Conservation (phyloP, 768 basidiomycete species). For the Tricholomella constricta region DNA sequence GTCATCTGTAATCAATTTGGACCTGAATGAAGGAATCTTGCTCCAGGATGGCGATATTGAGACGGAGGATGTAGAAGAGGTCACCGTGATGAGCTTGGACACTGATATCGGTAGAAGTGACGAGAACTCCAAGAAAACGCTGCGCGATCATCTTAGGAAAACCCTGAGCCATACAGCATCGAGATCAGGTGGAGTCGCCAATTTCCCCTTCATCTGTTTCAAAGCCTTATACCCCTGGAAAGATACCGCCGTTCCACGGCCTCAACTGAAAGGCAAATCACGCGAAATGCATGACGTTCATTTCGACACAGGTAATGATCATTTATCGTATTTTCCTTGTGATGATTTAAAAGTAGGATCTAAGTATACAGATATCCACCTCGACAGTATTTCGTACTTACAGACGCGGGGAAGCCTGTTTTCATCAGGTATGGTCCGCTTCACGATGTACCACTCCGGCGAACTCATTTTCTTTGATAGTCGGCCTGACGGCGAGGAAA, state of each 20-base stretch:
- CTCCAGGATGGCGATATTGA: constrained; percentile 72
- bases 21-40: constrained; percentile 67
- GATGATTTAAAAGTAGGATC: constrained; percentile 14
- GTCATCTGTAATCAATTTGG: constrained; percentile 70
- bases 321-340: not conserved
- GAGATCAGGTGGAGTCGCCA: constrained; percentile 42
- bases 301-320: constrained; percentile 39
- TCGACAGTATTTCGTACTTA: constrained; percentile 89
- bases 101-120: constrained; percentile 42
- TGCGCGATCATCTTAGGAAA: constrained; percentile 72
- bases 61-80: constrained; percentile 54
- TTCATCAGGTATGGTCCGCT: constrained; percentile 68
- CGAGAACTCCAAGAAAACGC: constrained; percentile 61
- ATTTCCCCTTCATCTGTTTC: not conserved
- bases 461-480: constrained; percentile 27
- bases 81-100: constrained; percentile 43
- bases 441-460: not conserved
- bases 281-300: constrained; percentile 40
- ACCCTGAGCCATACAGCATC: constrained; percentile 59
- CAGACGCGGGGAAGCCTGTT: constrained; percentile 97
- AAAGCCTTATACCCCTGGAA: constrained; percentile 5
- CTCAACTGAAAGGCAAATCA: constrained; percentile 32
- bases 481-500: constrained; percentile 55
- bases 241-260: constrained; percentile 33
- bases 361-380: constrained; percentile 47